These are phyloP conservation scores for Verticillium nonalfalfae DNA, from an alignment of 2,329 filamentous ascomycete genomes.

Conservation along the genomic window DNA sequence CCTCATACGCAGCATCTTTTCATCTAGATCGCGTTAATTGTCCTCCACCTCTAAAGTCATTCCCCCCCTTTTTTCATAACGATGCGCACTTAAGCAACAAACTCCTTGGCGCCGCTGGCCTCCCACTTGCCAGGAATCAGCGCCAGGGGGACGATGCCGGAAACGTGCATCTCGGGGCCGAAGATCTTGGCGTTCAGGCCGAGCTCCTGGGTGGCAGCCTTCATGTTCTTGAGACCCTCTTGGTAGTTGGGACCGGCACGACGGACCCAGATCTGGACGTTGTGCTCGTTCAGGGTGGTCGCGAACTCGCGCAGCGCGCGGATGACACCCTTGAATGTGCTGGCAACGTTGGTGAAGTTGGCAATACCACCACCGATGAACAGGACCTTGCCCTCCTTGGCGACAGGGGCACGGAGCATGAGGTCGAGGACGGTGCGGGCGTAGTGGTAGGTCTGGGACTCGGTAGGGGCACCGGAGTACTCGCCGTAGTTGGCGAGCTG, in stretches of 20 bases:
- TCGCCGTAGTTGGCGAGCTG: slow-evolving; percentile 99
- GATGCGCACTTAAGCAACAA: slow-evolving; percentile 39
- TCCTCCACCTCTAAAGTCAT: slow-evolving; percentile 6
- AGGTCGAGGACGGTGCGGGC: slow-evolving; percentile 94
- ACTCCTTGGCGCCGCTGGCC: slow-evolving; percentile 55
- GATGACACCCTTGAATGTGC: slow-evolving; percentile 99
- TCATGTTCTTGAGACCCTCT: slow-evolving; percentile 99
- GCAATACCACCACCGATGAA: slow-evolving; percentile 99
- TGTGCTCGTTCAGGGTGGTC: slow-evolving; percentile 84
- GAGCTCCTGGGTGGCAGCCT: slow-evolving; percentile 88
- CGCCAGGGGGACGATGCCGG: slow-evolving; percentile 90
- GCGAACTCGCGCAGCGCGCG: slow-evolving; percentile 88
- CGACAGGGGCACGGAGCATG: slow-evolving; percentile 84
- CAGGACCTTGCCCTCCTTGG: slow-evolving; percentile 91
- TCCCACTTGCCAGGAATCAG: slow-evolving; percentile 63
- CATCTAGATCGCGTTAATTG: slow-evolving; percentile 6
- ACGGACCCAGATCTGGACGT: slow-evolving; percentile 94
- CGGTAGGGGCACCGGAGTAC: slow-evolving; percentile 97
- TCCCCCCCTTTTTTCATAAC: slow-evolving; percentile 5
- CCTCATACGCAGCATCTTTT: slow-evolving; percentile 10
- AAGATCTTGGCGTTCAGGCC: slow-evolving; percentile 65
- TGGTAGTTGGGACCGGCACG: slow-evolving; percentile 96
- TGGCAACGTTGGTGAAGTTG: slow-evolving; percentile 99
- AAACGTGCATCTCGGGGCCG: slow-evolving; percentile 87
- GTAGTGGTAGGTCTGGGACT: slow-evolving; percentile 99